Conservation (phyloP, 257 asterid genomes). For the Solanum bulbocastanum region DNA sequence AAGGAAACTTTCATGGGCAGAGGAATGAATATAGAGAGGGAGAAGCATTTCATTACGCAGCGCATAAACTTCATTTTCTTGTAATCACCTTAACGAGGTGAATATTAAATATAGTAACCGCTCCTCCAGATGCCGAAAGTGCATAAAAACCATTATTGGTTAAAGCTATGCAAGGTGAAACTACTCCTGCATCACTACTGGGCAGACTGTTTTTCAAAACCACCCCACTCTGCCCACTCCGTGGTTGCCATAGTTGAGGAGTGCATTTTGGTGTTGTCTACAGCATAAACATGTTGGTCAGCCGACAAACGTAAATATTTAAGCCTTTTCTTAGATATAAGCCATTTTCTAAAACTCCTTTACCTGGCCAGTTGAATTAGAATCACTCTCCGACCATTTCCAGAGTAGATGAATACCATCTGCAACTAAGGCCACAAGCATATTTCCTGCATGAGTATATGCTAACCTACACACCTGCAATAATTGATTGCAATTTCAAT, state of each 20-base stretch:
- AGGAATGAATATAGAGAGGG: not conserved
- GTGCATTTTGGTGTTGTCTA: constrained; percentile 45
- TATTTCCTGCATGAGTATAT: constrained; percentile 60
- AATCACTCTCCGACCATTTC: constrained; percentile 40
- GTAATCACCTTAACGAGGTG: constrained; percentile 39
- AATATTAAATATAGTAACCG: constrained; percentile 40
- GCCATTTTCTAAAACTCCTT: not conserved
- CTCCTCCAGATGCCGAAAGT: constrained; percentile 50
- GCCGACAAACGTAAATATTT: not conserved
- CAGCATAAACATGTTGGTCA: not conserved
- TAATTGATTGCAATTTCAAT: constrained; percentile 6
- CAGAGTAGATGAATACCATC: constrained; percentile 61
- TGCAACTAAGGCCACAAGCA: constrained; percentile 52
- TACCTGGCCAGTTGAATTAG: constrained; percentile 32
- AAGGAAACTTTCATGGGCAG: not conserved
- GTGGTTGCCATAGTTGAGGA: constrained; percentile 51
- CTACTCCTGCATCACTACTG: constrained; percentile 5
- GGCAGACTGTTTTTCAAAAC: constrained; percentile 38
- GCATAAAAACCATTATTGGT: constrained; percentile 57
- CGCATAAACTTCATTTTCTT: not conserved
- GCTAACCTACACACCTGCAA: constrained; percentile 66
- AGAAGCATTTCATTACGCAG: not conserved
- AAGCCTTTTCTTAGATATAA: not conserved
- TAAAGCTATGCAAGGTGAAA: constrained; percentile 44
- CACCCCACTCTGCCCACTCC: constrained; percentile 34